Base-by-base conservation (phyloP, 331 rosid species). In the Quercus tomentella region DNA sequence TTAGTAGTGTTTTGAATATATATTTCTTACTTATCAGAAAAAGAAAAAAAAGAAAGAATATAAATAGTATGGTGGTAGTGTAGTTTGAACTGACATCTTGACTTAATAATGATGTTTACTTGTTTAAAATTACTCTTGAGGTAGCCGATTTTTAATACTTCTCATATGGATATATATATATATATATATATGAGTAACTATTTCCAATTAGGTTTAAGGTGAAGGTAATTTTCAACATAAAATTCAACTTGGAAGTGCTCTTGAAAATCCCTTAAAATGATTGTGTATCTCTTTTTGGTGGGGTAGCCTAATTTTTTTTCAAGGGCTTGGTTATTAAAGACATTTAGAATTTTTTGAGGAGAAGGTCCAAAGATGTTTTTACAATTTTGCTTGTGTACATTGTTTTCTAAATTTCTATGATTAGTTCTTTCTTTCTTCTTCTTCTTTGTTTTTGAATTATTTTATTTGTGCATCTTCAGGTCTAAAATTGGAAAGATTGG, bases 401-500 rank as follows among this genome's bases (percentile, higher is more conserved):
- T 31, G 49, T 67, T 6, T 67, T 67, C n/a, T 67, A 33, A 33
- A 31, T 35, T 67, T 67, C 17, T 33, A 33, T 33, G 49, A 33
- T 67, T 33, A 31, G n/a, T 49, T 49, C 18, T 49, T 49, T 31
- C 43, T 35, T 35, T 35, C 43, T 35, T 35, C 10, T 33, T 18
- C 45, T 37, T 37, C 45, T 67, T 17, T 22, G 3, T 45, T 23
- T 7, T 21, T 4, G 5, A 74, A 20, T 20, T 14, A 9, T 25
- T 18, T 58, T 22, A 15, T 16, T 11, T 74, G 60, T 10, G 22
- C 78, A 26, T 69, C 82, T 84, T 88, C 88, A 88, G 70, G 92
- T 88, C 83, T 81, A 83, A 84, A 85, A 67, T 83, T 77, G 91
- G 91, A 60, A 88, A 84, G 77, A 58, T 22, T 85, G 91, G 91